A percentile compares a stretch with the other conserved stretches of the same genome.
Evolutionary conservation across 2,329 filamentous ascomycete genomes (phyloP).

Genomic region (Dendryphion nanum): DNA sequence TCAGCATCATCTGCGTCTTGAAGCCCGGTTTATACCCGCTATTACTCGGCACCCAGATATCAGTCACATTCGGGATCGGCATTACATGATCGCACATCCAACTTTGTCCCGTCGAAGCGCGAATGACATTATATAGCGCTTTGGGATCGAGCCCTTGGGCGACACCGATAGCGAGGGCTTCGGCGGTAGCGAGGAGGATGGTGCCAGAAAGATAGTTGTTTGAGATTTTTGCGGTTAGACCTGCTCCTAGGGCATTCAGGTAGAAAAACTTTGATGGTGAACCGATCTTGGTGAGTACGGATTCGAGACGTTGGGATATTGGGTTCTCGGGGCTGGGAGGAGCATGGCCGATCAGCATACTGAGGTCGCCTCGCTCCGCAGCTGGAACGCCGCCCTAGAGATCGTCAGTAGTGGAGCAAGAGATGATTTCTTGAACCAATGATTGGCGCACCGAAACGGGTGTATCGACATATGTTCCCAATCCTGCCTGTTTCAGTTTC

Average conservation of each 20-base stretch:
- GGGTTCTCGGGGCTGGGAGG: conserved; percentile 9
- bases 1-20: conserved; percentile 37
- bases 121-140: conserved; percentile 26
- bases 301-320: conserved; percentile 11
- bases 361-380: conserved; percentile 23
- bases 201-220: conserved; percentile 35
- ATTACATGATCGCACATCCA: conserved; percentile 37
- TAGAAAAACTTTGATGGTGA: conserved; percentile 29
- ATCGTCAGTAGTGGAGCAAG: background rate
- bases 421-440: conserved; percentile 1
- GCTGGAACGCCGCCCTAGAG: conserved; percentile 30
- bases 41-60: conserved; percentile 33
- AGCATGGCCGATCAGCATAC: conserved; percentile 27
- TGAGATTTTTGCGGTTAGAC: conserved; percentile 32
- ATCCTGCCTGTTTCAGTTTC: conserved; percentile 8
- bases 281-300: conserved; percentile 20
- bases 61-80: conserved; percentile 29
- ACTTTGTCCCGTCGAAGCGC: conserved; percentile 28
- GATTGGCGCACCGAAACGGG: conserved; percentile 27
- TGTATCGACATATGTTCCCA: conserved; percentile 28
- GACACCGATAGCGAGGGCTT: conserved; percentile 32
- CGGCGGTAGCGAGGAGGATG: conserved; percentile 30
- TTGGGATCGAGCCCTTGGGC: conserved; percentile 28
- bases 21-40: conserved; percentile 33
- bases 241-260: conserved; percentile 24